These are phyloP conservation scores for Asterochloris sp. DNA, from an alignment of 139 green algal species.

Conservation along the genomic window DNA sequence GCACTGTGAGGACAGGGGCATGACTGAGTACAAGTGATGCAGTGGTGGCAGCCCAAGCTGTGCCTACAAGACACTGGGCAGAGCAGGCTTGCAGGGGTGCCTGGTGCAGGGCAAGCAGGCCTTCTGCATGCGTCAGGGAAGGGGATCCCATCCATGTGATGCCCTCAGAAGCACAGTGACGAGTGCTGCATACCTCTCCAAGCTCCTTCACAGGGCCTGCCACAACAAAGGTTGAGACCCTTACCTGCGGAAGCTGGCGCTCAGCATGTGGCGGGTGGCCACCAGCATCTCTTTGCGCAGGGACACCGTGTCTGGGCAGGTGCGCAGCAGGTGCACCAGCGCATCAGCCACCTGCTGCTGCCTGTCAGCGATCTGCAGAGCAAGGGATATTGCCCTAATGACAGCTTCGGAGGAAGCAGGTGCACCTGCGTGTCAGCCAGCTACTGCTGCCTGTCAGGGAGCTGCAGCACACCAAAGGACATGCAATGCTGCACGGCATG, in stretches of 20 bases:
- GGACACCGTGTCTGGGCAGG: slow-evolving; percentile 59
- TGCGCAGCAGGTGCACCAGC: slow-evolving; percentile 42
- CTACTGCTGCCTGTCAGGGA: too few relatives aligned
- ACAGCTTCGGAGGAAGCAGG: not conserved
- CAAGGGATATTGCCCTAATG: not conserved
- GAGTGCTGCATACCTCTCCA: too few relatives aligned
- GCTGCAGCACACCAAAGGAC: too few relatives aligned
- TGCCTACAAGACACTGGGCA: not conserved
- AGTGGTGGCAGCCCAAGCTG: not conserved
- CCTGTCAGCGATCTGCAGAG: too few relatives aligned
- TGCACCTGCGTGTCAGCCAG: not conserved
- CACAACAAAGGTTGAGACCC: not conserved
- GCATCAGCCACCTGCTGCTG: slow-evolving; percentile 24
- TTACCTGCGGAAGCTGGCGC: not conserved
- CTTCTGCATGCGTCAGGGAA: not conserved
- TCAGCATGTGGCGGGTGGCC: slow-evolving; percentile 64
- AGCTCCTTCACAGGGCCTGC: not conserved
- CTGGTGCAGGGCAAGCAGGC: not conserved
- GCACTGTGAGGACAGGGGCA: too few relatives aligned
- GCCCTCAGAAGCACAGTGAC: too few relatives aligned
- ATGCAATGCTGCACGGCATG: too few relatives aligned
- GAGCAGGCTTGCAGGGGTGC: not conserved
- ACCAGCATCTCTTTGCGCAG: slow-evolving; percentile 85
- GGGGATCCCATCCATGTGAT: too few relatives aligned
- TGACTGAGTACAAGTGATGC: too few relatives aligned